A percentile compares a stretch with the other conserved stretches of the same genome.
phyloP scores from a whole-genome alignment of 2,329 filamentous ascomycete genomes.

The Nemania serpens region DNA sequence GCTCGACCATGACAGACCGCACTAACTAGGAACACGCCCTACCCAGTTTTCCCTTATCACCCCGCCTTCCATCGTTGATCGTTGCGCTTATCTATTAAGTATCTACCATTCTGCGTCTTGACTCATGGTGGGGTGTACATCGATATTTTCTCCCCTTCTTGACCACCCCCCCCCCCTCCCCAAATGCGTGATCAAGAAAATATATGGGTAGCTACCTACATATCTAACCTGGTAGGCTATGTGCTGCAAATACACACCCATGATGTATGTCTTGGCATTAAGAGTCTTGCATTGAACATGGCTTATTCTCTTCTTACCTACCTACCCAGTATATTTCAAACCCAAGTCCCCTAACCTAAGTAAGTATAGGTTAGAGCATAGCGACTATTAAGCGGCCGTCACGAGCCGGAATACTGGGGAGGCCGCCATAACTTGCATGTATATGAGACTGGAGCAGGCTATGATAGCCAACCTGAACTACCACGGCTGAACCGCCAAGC shows the following conservation, averaged over 20 bases:
- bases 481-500: too few relatives aligned
- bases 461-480: too few relatives aligned
- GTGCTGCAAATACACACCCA: too few relatives aligned
- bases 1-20: background rate
- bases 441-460: background rate
- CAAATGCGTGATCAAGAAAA: background rate
- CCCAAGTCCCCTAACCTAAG: too few relatives aligned
- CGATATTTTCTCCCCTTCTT: conserved; percentile 10
- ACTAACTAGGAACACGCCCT: conserved; percentile 23
- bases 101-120: conserved; percentile 2
- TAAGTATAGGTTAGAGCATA: too few relatives aligned
- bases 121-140: conserved; percentile 23
- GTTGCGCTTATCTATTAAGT: conserved; percentile 14
- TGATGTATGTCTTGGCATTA: too few relatives aligned
- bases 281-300: background rate
- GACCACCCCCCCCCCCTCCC: conserved; percentile 26
- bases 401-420: background rate
- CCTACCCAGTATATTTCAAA: background rate
- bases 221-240: background rate
- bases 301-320: background rate
- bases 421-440: background rate
- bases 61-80: conserved; percentile 29
- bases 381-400: background rate
- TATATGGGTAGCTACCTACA: background rate
- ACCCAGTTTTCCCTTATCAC: conserved; percentile 22